Conservation (phyloP, 495 filamentous ascomycete genomes). For the Penicillium coprophilum region DNA sequence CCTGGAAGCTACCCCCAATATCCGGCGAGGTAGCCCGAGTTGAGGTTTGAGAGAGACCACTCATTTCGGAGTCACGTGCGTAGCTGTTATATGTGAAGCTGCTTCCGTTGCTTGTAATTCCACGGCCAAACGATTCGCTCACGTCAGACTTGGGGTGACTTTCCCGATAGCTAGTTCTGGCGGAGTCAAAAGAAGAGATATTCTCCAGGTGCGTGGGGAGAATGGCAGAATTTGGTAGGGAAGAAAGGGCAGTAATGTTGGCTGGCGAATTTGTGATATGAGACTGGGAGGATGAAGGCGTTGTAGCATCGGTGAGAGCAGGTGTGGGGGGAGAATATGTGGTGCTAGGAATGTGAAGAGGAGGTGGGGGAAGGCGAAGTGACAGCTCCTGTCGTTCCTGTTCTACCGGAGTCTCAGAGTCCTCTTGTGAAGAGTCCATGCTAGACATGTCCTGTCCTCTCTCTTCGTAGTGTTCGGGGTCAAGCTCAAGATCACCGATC, state of each 20-base stretch:
- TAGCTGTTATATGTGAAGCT: conserved; percentile 75
- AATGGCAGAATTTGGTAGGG: conserved; percentile 32
- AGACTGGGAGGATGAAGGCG: conserved; percentile 45
- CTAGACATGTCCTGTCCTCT: conserved; percentile 12
- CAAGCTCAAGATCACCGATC: conserved; percentile 92
- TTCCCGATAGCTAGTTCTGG: conserved; percentile 25
- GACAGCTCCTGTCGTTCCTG: conserved; percentile 30
- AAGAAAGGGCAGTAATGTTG: conserved; percentile 26
- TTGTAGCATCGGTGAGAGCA: conserved; percentile 42
- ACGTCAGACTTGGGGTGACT: conserved; percentile 39
- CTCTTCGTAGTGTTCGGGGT: conserved; percentile 53
- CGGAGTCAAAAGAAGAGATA: conserved; percentile 34
- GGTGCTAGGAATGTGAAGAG: conserved; percentile 40
- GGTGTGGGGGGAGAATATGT: conserved; percentile 41
- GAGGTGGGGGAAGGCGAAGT: conserved; percentile 42
- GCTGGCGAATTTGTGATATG: conserved; percentile 22
- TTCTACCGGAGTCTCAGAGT: conserved; percentile 22
- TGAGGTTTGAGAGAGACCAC: conserved; percentile 75
- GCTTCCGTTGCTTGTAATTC: conserved; percentile 55
- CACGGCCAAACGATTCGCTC: conserved; percentile 42
- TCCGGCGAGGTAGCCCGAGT: conserved; percentile 92
- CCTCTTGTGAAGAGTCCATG: conserved; percentile 10
- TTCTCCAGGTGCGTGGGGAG: conserved; percentile 42
- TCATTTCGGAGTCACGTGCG: conserved; percentile 76
- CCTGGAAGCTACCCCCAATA: conserved; percentile 37